Percentiles rank a stretch among this genome's conserved stretches.
Evolutionary conservation across 75 land plant genomes (phyloP).

Genomic region (Pinus albicaulis): DNA sequence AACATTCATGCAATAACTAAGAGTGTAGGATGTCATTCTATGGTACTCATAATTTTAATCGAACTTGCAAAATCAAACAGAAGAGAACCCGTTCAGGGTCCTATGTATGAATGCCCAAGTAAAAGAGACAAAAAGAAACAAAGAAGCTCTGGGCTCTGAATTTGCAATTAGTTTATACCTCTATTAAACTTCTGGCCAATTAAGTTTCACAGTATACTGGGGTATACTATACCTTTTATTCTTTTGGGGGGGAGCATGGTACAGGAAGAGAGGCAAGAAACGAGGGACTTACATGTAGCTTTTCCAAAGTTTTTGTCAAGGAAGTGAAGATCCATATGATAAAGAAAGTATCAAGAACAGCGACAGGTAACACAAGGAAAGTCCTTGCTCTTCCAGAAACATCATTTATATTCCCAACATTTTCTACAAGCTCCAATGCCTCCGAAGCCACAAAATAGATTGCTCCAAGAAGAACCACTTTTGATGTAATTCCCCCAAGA

Average conservation of each 20-base stretch:
- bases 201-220: neutral
- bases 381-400: slow-evolving; percentile 31
- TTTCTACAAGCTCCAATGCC: slow-evolving; percentile 40
- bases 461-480: slow-evolving; percentile 28
- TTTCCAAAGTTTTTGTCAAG: slow-evolving; percentile 41
- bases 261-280: neutral
- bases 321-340: slow-evolving; percentile 52
- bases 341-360: slow-evolving; percentile 42
- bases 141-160: neutral
- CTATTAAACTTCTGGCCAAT: neutral
- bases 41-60: neutral
- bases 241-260: neutral
- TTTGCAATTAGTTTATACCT: neutral
- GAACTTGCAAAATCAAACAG: neutral
- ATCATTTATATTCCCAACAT: slow-evolving; percentile 45
- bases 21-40: neutral
- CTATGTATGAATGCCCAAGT: neutral
- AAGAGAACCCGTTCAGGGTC: neutral
- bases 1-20: neutral
- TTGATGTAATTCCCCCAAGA: slow-evolving; percentile 37
- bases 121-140: neutral
- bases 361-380: slow-evolving; percentile 47
- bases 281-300: slow-evolving; percentile 35
- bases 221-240: neutral
- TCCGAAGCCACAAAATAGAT: slow-evolving; percentile 39